These are phyloP conservation scores for Rhizopus arrhizus DNA, from an alignment of 371 early-diverging fungal species.

Conservation along the genomic window DNA sequence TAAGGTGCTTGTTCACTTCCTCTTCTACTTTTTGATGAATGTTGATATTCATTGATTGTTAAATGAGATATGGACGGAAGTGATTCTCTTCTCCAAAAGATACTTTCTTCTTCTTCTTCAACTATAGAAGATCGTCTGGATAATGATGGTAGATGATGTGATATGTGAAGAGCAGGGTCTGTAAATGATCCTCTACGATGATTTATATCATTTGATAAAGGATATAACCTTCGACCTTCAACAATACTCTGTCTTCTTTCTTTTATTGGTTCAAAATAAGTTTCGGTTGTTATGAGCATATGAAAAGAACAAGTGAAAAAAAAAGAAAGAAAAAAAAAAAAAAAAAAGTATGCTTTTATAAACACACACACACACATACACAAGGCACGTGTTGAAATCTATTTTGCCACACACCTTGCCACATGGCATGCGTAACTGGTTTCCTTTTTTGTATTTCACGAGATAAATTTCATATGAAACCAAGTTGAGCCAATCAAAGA, in stretches of 20 bases:
- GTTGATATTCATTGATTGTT: conserved; percentile 25
- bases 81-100: conserved; percentile 41
- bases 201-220: conserved; percentile 20
- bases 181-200: conserved; percentile 42
- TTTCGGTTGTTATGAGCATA: background rate
- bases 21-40: background rate
- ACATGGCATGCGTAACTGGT: background rate
- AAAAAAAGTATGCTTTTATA: background rate
- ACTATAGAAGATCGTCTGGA: conserved; percentile 30
- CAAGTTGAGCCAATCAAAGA: background rate
- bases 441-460: background rate
- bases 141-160: conserved; percentile 37
- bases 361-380: background rate
- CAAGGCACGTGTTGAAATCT: background rate
- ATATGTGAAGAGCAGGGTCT: conserved; percentile 26
- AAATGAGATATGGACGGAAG: conserved; percentile 44
- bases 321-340: background rate
- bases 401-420: background rate
- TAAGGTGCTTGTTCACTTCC: conserved; percentile 50
- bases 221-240: conserved; percentile 25
- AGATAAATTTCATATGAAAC: background rate
- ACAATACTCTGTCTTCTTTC: conserved; percentile 14
- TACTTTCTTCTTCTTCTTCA: conserved; percentile 5
- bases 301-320: conserved; percentile 4
- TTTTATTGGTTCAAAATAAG: background rate